Evolutionary conservation across 768 basidiomycete genomes (phyloP), one percentile per base, ranked within the genome.

Genomic region (Jaapia argillacea): DNA sequence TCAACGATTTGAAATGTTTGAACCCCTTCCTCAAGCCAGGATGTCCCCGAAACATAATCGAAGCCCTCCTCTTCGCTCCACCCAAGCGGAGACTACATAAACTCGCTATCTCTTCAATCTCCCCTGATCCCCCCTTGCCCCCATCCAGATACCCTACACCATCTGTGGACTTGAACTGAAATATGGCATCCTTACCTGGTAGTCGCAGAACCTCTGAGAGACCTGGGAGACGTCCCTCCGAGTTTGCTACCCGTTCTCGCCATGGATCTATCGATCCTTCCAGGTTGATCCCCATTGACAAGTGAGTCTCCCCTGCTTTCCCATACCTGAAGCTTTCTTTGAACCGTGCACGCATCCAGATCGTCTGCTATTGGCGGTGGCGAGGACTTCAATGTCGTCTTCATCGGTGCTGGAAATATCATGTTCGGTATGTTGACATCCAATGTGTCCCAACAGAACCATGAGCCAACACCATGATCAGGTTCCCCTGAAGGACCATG

Each of bases 381-480:
- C 39, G 77, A 84, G 51, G 71, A 82, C 56, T 96, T 96, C 73
- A 94, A 96, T 60, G 81, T 98, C 43, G 79, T 94, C 59, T 92
- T 94, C 63, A 71, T 98, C 52, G 93, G 93, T 41, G 93, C 93
- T 22, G 93, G 92, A 13, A 94, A 96, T 66, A 93, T 97, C 67
- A 96, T 96, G 91, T 98, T 98, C 58, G 93, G 92, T 79, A 42
- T 44, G 65, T 46, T 26, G 26, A 24, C n/a, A n/a, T n/a, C n/a
- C n/a, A n/a, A n/a, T n/a, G n/a, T n/a, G n/a, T n/a, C n/a, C n/a
- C n/a, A n/a, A n/a, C n/a, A n/a, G n/a, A n/a, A n/a, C n/a, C n/a
- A n/a, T n/a, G n/a, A n/a, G n/a, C n/a, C n/a, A 23, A 26, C 47
- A 31, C 26, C 25, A 28, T 23, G 26, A 41, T 21, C 59, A 89